Evolutionary conservation across 768 basidiomycete genomes (phyloP), one percentile per base, ranked within the genome.

Genomic region (Pulveroboletus sp.): DNA sequence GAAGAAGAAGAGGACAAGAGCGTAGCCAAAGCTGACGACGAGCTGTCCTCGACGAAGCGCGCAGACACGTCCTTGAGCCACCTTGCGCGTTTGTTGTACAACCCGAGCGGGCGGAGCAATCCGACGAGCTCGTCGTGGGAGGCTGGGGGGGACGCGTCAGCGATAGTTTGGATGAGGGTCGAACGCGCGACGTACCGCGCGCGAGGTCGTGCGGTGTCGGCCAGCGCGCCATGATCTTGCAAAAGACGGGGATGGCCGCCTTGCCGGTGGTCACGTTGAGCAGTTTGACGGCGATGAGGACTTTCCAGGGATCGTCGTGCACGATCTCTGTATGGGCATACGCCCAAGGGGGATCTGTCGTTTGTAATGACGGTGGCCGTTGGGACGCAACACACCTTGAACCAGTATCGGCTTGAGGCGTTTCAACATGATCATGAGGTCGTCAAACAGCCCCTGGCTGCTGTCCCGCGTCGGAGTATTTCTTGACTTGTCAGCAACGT

Each of bases 181-280:
- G 6, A 30, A 17, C 2, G 10, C 13, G 1, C 11, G 17, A 55
- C 70, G 20, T 53, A 85, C 87, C 86, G 57, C 75, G 58, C 13
- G 78, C 73, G 36, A 88, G 71, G 7, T 68, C 72, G 47, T 67
- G 68, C 9, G 86, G 76, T 0, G 76, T 82, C 3, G 80, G 78
- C 81, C 84, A 89, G 19, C 65, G 72, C 6, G 63, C 50, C 14
- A 86, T 59, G 23, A 89, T 69, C 19, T 70, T 63, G 74, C 76
- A 79, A 58, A 87, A 86, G 13, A 83, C 71, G 3, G 87, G 88
- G 27, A 86, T 74, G 9, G 85, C 83, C 13, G 73, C 65, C 57
- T 75, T 77, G 13, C 82, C 86, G 0, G 78, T 67, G 0, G 88
- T 87, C 60, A 83, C 82, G 59, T 90, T 89, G 17, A 89, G 75